These are phyloP conservation scores for Floccularia luteovirens DNA, from an alignment of 768 basidiomycete genomes.

Conservation along the genomic window DNA sequence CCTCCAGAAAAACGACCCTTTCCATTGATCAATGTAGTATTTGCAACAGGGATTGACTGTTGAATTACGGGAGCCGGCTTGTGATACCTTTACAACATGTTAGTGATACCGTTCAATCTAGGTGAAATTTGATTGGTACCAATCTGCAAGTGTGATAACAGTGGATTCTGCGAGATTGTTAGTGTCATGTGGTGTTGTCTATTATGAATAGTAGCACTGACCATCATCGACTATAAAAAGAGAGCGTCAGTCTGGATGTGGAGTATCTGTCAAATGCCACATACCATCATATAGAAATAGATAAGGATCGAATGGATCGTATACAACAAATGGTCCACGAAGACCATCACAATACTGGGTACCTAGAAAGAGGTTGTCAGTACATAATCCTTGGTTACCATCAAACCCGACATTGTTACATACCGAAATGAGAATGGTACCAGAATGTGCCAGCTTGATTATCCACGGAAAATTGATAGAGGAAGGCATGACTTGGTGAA, in stretches of 20 bases:
- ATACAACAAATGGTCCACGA: slow-evolving; percentile 33
- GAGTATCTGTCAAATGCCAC: not conserved
- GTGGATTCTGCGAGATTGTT: slow-evolving; percentile 22
- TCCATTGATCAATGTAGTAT: slow-evolving; percentile 34
- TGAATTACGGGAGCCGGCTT: not conserved
- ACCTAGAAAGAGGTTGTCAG: slow-evolving; percentile 4
- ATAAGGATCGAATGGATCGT: slow-evolving; percentile 37
- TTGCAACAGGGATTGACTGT: slow-evolving; percentile 7
- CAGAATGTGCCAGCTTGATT: slow-evolving; percentile 39
- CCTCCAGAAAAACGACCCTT: slow-evolving; percentile 30
- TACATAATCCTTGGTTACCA: not conserved
- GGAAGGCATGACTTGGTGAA: slow-evolving; percentile 25
- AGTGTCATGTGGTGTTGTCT: not conserved
- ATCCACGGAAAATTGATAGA: slow-evolving; percentile 25
- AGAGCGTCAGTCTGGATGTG: not conserved
- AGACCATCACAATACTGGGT: slow-evolving; percentile 28
- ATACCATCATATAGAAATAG: slow-evolving; percentile 26
- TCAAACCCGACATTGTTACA: not conserved
- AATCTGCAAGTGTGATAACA: slow-evolving; percentile 35
- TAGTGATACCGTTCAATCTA: not conserved
- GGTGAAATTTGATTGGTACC: slow-evolving; percentile 17
- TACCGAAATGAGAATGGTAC: slow-evolving; percentile 21
- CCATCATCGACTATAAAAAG: slow-evolving; percentile 27
- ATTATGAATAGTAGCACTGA: slow-evolving; percentile 8
- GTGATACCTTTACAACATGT: slow-evolving; percentile 1